Evolutionary conservation across 768 basidiomycete genomes (phyloP), one percentile per base, ranked within the genome.

Genomic region (Kwoniella shandongensis): DNA sequence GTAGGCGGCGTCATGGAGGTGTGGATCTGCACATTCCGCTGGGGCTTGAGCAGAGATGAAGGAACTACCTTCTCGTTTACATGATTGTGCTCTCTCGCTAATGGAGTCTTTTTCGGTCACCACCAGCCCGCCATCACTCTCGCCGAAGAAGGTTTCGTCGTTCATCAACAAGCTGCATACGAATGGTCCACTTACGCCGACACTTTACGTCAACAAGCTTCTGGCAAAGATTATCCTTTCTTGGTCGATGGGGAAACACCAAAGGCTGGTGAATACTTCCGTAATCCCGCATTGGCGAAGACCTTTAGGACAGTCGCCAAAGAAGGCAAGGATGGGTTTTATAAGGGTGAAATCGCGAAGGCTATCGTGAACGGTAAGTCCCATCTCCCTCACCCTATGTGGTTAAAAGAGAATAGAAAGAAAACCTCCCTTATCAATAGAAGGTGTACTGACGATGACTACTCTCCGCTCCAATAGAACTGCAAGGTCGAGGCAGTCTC

Each of bases 281-380:
- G 26, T 11, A 60, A 60, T 39, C 86, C 90, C 0, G 86, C 83
- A 64, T 82, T 97, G 13, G 92, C 87, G 0, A 76, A 80, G 69
- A 92, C 91, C 0, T 91, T 94, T 78, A 82, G 85, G 39, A 80
- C 83, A 51, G 79, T 94, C 12, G 88, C 83, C 0, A 81, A 82
- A 59, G 79, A 89, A n/a, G 92, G 92, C 3, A 91, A 90, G 70
- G 85, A 87, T 59, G 93, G 91, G 0, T 97, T 91, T 74, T 97
- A 97, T 77, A 88, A 86, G 73, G 93, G 93, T 1, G 79, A 87
- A 13, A 71, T 94, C 11, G 93, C 92, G 0, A 80, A 91, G 71
- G 89, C 88, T 0, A 90, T 96, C 54, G 88, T 94, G 6, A 86
- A 91, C 46, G 81, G 73, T 75, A 30, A 30, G 70, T 54, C 6